Base-by-base conservation (phyloP, 331 rosid genomes). In the Quercus lobata region DNA sequence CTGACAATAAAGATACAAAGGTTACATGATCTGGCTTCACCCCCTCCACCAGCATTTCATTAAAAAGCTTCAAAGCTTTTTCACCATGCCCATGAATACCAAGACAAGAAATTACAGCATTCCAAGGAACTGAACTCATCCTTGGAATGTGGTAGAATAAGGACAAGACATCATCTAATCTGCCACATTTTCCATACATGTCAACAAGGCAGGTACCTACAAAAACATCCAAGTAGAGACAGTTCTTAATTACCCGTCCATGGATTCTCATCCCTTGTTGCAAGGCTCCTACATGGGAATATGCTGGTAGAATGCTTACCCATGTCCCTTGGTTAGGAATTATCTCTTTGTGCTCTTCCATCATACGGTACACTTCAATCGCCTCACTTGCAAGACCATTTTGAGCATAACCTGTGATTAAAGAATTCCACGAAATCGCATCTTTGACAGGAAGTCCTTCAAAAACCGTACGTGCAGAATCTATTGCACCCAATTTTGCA, bases 171-270 rank as follows among this genome's bases (percentile, higher is more conserved):
- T 84, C 88, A 54, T 80, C 86, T 74, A 84, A 54, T 65, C 81
- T 79, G 35, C 90, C 90, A 57, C 90, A 87, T 84, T 87, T 87
- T 79, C 90, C 90, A 44, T 87, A 87, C 88, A 87, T 82, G 77
- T 87, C 90, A 44, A 84, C 65, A 60, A 87, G 71, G 82, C 88
- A 82, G 35, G 90, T 87, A 56, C 75, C 87, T 29, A 87, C 83
- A 44, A 82, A 87, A 78, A 84, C 74, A 52, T 87, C 90, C 25
- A 75, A 35, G 77, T 84, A 76, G 34, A 84, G 78, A 74, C 30
- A 18, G 55, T 77, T 71, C 82, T 87, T 87, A 11, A 84, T 87
- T 73, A 84, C 81, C 81, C 49, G 81, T 30, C 87, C 88, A 76
- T 87, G 90, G 35, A 85, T 75, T 80, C 21, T 87, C 88, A 87